These are phyloP conservation scores for Penicillium concentricum DNA, from an alignment of 2,329 filamentous ascomycete genomes.

Conservation along the genomic window DNA sequence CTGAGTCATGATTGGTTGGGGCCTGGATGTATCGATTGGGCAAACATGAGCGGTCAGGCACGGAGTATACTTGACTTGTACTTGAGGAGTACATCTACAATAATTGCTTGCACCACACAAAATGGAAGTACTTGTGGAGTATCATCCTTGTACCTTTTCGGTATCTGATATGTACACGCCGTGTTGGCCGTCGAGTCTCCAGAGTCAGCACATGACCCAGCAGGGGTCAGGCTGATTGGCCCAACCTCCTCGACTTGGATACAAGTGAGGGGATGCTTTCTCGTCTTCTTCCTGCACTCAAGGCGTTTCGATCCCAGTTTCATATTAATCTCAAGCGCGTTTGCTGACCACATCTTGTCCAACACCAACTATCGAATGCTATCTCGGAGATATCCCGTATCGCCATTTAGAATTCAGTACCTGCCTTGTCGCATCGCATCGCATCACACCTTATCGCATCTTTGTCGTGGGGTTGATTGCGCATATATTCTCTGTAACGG, in stretches of 20 bases:
- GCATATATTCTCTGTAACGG: conserved; percentile 14
- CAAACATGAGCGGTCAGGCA: conserved; percentile 27
- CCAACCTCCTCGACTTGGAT: conserved; percentile 29
- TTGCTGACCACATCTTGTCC: conserved; percentile 5
- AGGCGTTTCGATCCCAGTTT: conserved; percentile 12
- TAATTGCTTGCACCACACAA: neutral
- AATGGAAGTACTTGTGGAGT: neutral
- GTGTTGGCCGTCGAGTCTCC: conserved; percentile 10
- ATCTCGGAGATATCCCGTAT: conserved; percentile 1
- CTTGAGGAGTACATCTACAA: neutral
- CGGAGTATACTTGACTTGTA: conserved; percentile 7
- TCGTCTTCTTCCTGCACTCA: conserved; percentile 16
- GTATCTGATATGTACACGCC: conserved; percentile 7
- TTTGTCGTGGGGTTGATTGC: conserved; percentile 25
- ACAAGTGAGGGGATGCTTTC: conserved; percentile 20
- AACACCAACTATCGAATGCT: conserved; percentile 5
- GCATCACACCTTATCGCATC: conserved; percentile 23
- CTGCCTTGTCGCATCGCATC: conserved; percentile 14
- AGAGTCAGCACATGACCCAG: conserved; percentile 10
- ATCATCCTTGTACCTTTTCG: neutral
- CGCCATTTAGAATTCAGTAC: neutral
- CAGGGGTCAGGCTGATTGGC: conserved; percentile 25
- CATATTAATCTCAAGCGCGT: conserved; percentile 5
- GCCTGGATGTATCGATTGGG: conserved; percentile 18
- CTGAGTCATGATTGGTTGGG: conserved; percentile 10